These are phyloP conservation scores for Suhomyces emberorum DNA, from an alignment of 805 yeast species.

Conservation along the genomic window DNA sequence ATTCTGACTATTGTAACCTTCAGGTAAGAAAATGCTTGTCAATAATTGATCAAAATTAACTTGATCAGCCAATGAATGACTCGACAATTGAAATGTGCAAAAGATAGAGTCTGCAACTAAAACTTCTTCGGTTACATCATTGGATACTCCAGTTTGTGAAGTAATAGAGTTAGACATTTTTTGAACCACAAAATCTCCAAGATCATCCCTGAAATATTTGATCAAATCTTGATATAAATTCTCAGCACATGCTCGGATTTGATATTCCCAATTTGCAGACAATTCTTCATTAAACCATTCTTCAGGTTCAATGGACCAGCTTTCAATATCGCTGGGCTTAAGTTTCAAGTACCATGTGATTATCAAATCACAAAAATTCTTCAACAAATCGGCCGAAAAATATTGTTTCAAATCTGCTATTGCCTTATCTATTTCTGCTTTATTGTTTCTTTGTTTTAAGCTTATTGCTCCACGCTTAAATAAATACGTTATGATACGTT, in stretches of 20 bases:
- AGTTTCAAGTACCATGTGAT: slow-evolving; percentile 72
- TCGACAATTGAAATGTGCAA: slow-evolving; percentile 78
- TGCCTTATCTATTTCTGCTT: slow-evolving; percentile 59
- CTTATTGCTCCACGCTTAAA: slow-evolving; percentile 67
- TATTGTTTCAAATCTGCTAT: slow-evolving; percentile 49
- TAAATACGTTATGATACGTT: slow-evolving; percentile 58
- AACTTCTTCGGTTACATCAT: slow-evolving; percentile 33
- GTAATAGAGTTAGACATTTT: slow-evolving; percentile 50
- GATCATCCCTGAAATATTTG: slow-evolving; percentile 53
- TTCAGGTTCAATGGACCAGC: slow-evolving; percentile 86
- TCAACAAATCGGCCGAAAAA: slow-evolving; percentile 55
- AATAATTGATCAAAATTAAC: slow-evolving; percentile 70
- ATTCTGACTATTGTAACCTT: slow-evolving; percentile 48
- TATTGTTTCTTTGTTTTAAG: slow-evolving; percentile 61
- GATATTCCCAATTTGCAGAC: slow-evolving; percentile 75
- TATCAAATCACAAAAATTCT: slow-evolving; percentile 60
- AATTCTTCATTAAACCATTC: slow-evolving; percentile 88
- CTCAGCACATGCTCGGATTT: slow-evolving; percentile 83
- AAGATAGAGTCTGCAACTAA: slow-evolving; percentile 75
- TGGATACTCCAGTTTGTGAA: slow-evolving; percentile 6
- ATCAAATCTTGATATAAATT: slow-evolving; percentile 76
- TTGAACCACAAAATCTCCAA: slow-evolving; percentile 53
- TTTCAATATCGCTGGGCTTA: slow-evolving; percentile 71
- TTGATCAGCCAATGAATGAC: slow-evolving; percentile 58
- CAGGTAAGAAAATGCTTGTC: slow-evolving; percentile 62